Evolutionary conservation across 345 rosid species (phyloP), one percentile per base, ranked within the genome.

Genomic region (Hibiscus syriacus): DNA sequence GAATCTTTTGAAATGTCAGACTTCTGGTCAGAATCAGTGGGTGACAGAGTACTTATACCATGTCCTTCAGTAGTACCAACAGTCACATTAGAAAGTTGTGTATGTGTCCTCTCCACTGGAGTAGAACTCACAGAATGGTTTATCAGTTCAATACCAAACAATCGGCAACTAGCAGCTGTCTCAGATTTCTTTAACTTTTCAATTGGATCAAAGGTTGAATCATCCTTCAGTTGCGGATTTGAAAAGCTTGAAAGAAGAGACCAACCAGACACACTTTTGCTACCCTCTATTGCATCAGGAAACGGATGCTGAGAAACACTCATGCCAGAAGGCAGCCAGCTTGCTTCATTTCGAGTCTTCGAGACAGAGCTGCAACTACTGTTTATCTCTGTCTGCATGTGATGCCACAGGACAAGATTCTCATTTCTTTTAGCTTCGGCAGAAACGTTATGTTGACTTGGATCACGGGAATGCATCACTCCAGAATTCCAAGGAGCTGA

Each of bases 131-230:
- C 16, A 52, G 77, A 71, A 64, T 75, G 78, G 74, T 81, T 83
- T 46, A 79, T 87, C 60, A 92, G 81, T 54, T 90, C 92, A 64
- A 92, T 74, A 50, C 98, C 98, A 70, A 92, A 92, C 73, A 92
- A 79, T 45, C 96, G 78, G 74, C 78, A 92, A 48, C 75, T 78
- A 29, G 75, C 11, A 17, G 76, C 57, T 23, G 62, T 77, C 83
- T 84, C 92, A 0, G 69, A 71, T 71, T 84, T 86, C 80, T 77
- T 87, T 65, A 76, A 81, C 16, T 68, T 77, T 48, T 80, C 83
- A 65, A 48, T 66, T 54, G 73, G 76, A 64, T 74, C 82, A 68
- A 70, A 72, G 71, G 74, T 22, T 16, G 60, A 55, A 20, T 85
- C 84, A 74, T 64, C 70, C 62, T 78, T 80, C 64, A 59, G 39